Conservation (phyloP, 2,329 filamentous ascomycete genomes). For the Aureobasidium sp. region DNA sequence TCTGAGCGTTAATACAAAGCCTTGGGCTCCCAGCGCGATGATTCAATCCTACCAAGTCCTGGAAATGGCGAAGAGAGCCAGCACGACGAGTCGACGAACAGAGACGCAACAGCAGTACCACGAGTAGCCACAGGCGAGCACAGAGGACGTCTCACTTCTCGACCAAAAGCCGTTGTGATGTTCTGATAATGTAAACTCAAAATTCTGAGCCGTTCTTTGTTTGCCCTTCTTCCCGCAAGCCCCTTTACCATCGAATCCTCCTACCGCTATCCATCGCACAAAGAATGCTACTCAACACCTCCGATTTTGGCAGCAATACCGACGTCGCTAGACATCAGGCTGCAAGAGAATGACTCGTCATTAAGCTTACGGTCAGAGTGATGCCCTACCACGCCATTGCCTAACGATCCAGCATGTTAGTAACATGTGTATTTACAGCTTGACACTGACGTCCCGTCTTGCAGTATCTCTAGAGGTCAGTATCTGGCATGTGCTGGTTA, state of each 20-base stretch:
- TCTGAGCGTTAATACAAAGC: constrained; percentile 9
- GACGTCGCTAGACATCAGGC: background rate
- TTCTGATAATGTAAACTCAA: constrained; percentile 12
- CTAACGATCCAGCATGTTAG: background rate
- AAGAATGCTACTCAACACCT: background rate
- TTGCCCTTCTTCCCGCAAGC: background rate
- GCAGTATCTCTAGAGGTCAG: background rate
- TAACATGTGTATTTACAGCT: background rate
- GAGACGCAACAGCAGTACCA: background rate
- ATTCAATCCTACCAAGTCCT: background rate
- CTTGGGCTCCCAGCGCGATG: background rate
- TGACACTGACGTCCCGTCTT: background rate
- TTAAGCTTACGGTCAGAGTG: background rate
- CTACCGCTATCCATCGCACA: background rate
- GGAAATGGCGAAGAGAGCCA: background rate
- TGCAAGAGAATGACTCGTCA: background rate
- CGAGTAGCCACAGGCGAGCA: constrained; percentile 7
- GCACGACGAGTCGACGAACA: background rate
- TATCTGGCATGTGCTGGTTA: background rate
- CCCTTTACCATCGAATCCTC: background rate
- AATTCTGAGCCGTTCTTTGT: constrained; percentile 9
- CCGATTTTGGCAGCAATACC: background rate
- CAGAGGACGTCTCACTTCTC: constrained; percentile 11
- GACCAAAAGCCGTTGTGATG: constrained; percentile 10
- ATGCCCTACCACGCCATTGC: background rate